These are phyloP conservation scores for Vitis rotundifolia DNA, from an alignment of 164 flowering plant species.

Conservation along the genomic window DNA sequence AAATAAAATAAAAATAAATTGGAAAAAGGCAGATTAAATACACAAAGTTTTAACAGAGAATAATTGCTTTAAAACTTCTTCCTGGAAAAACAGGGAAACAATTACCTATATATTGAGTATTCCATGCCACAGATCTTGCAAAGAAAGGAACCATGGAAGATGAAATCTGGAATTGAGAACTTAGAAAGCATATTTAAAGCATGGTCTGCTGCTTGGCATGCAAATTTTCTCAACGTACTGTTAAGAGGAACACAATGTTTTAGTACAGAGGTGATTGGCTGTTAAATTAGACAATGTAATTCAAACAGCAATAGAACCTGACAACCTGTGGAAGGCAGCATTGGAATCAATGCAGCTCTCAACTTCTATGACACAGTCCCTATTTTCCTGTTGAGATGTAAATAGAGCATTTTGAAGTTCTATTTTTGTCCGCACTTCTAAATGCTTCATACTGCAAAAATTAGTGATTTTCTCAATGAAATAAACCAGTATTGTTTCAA, in stretches of 20 bases:
- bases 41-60: too few species aligned
- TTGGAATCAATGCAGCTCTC: constrained; percentile 77
- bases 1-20: not conserved
- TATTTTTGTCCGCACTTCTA: constrained; percentile 58
- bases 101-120: constrained; percentile 66
- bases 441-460: constrained; percentile 70
- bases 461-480: too few species aligned
- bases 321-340: constrained; percentile 79
- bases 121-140: constrained; percentile 50
- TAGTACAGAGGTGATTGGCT: not conserved
- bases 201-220: constrained; percentile 67
- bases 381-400: constrained; percentile 40
- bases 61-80: not conserved
- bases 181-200: constrained; percentile 47
- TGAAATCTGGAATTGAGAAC: constrained; percentile 35
- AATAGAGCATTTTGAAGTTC: constrained; percentile 69
- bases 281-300: constrained; percentile 5
- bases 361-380: constrained; percentile 77
- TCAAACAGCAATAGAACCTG: not conserved
- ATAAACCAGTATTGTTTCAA: too few species aligned
- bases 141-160: constrained; percentile 16
- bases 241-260: constrained; percentile 3
- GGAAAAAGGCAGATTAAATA: too few species aligned
- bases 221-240: constrained; percentile 58
- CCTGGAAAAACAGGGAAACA: not conserved